These are phyloP conservation scores for Tephrocybe sp. DNA, from an alignment of 768 basidiomycete genomes.

Conservation along the genomic window DNA sequence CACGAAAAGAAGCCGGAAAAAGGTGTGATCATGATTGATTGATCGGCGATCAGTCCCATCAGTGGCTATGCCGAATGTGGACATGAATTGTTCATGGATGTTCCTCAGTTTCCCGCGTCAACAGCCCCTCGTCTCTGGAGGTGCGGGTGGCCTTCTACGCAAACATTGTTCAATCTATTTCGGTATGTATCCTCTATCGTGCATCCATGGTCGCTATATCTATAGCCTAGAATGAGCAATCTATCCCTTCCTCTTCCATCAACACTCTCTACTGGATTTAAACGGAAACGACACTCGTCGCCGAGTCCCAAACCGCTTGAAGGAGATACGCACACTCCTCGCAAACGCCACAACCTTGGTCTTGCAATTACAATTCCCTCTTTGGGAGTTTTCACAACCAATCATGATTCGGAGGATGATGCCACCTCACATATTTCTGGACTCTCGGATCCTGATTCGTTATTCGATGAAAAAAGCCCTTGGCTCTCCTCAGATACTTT, in stretches of 20 bases:
- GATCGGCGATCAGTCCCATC: background rate
- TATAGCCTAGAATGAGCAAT: constrained; percentile 8
- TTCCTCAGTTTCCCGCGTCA: background rate
- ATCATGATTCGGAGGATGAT: constrained; percentile 3
- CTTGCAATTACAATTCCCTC: constrained; percentile 18
- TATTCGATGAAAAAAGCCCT: constrained; percentile 41
- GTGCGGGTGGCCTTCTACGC: no score
- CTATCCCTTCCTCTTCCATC: background rate
- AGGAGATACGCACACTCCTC: background rate
- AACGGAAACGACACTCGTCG: constrained; percentile 8
- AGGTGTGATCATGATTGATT: background rate
- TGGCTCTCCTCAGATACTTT: background rate
- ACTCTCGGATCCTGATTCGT: constrained; percentile 36
- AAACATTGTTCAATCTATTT: no score
- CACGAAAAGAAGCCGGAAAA: constrained; percentile 9
- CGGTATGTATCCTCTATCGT: constrained; percentile 3
- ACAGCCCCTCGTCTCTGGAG: no score
- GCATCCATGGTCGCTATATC: constrained; percentile 1
- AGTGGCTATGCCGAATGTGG: constrained; percentile 3
- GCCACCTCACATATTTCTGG: constrained; percentile 13
- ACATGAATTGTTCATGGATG: background rate
- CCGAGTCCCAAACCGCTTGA: background rate
- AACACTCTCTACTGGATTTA: constrained; percentile 2
- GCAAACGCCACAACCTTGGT: constrained; percentile 16
- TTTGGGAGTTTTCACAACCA: background rate